phyloP scores from a whole-genome alignment of 1,139 yeast species.

The Nakaseomyces sp. region DNA sequence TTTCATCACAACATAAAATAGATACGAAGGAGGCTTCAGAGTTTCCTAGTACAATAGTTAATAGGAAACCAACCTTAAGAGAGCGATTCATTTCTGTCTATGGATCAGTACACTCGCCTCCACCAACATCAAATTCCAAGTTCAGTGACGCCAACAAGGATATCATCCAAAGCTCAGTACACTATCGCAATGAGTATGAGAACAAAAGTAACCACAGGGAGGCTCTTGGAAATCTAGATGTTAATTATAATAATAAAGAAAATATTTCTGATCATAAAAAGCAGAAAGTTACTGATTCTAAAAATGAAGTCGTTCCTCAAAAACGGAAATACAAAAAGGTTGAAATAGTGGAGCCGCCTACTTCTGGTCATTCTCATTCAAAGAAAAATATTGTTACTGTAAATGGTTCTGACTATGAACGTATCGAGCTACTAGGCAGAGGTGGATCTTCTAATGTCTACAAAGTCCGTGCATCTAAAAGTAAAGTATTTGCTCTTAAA shows the following conservation, averaged over 20 bases:
- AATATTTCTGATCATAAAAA: conserved; percentile 8
- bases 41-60: neutral
- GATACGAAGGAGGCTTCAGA: neutral
- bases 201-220: conserved; percentile 17
- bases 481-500: conserved; percentile 68
- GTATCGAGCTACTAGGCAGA: conserved; percentile 71
- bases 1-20: neutral
- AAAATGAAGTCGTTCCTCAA: conserved; percentile 24
- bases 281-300: conserved; percentile 9
- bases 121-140: conserved; percentile 6
- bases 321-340: conserved; percentile 16
- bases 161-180: conserved; percentile 8
- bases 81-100: conserved; percentile 16
- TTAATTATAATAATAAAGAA: conserved; percentile 18
- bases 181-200: conserved; percentile 1
- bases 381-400: conserved; percentile 31
- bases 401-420: conserved; percentile 61
- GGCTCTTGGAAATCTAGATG: conserved; percentile 24
- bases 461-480: conserved; percentile 55
- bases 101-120: conserved; percentile 1
- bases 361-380: conserved; percentile 9
- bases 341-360: conserved; percentile 24
- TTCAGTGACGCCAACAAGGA: conserved; percentile 15
- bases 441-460: conserved; percentile 95
- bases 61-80: conserved; percentile 9